Conservation (phyloP, 1,284 basidiomycete genomes). For the Leccinum pseudoinsigne region DNA sequence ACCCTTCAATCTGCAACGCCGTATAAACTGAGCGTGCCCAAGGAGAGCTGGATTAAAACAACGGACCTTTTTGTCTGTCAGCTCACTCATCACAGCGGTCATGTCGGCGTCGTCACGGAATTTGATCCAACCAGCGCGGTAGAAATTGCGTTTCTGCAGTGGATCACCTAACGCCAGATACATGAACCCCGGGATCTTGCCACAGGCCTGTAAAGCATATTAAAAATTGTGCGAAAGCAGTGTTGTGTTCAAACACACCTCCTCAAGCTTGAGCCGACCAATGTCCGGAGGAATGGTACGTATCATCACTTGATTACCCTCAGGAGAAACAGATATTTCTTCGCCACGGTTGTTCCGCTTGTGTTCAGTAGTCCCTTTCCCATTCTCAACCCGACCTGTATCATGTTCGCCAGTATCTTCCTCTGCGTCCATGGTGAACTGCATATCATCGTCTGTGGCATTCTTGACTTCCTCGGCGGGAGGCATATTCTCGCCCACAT, state of each 20-base stretch:
- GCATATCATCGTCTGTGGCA: conserved; percentile 57
- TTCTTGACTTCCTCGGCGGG: conserved; percentile 50
- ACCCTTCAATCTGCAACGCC: conserved; percentile 77
- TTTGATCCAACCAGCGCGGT: conserved; percentile 89
- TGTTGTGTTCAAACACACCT: conserved; percentile 49
- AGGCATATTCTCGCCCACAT: conserved; percentile 31
- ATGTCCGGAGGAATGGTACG: conserved; percentile 92
- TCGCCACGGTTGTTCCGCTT: conserved; percentile 60
- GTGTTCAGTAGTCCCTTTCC: conserved; percentile 47
- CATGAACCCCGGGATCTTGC: conserved; percentile 65
- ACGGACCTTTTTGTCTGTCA: conserved; percentile 82
- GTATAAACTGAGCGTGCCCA: conserved; percentile 9
- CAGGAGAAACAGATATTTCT: conserved; percentile 73
- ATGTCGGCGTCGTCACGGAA: conserved; percentile 86
- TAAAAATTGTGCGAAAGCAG: conserved; percentile 6
- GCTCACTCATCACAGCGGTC: conserved; percentile 62
- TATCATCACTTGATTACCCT: conserved; percentile 90
- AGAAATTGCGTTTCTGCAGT: conserved; percentile 85
- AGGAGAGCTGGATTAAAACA: not conserved
- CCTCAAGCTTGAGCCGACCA: conserved; percentile 83
- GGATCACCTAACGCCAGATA: conserved; percentile 91
- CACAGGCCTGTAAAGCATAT: conserved; percentile 51
- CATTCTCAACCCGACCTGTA: conserved; percentile 56
- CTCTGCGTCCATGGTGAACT: conserved; percentile 66
- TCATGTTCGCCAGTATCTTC: conserved; percentile 68